Evolutionary conservation across 2,329 filamentous ascomycete genomes (phyloP).

Genomic region (Cyphellophora attinorum): DNA sequence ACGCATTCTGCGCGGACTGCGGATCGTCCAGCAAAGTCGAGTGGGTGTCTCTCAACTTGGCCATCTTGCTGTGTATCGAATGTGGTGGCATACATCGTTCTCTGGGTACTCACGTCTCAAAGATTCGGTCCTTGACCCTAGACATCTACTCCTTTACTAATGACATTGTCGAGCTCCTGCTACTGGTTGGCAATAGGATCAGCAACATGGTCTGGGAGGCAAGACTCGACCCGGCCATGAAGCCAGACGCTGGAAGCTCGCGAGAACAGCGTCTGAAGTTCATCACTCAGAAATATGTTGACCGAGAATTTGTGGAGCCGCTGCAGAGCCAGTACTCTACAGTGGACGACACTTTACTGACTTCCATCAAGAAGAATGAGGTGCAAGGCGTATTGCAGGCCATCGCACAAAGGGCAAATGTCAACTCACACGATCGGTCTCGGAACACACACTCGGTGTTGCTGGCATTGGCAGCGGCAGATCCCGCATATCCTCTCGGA

Average conservation of each 20-base stretch:
- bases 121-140: slow-evolving; percentile 86
- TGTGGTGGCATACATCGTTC: slow-evolving; percentile 96
- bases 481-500: slow-evolving; percentile 65
- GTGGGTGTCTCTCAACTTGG: slow-evolving; percentile 97
- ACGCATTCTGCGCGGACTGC: slow-evolving; percentile 90
- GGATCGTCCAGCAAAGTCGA: slow-evolving; percentile 86
- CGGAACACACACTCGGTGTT: slow-evolving; percentile 83
- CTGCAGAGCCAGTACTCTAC: slow-evolving; percentile 63
- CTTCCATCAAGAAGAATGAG: slow-evolving; percentile 92
- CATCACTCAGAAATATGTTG: slow-evolving; percentile 90
- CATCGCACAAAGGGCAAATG: slow-evolving; percentile 74
- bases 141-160: slow-evolving; percentile 94
- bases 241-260: slow-evolving; percentile 67
- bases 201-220: slow-evolving; percentile 98
- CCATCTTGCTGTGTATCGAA: slow-evolving; percentile 93
- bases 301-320: slow-evolving; percentile 69
- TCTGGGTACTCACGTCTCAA: slow-evolving; percentile 93
- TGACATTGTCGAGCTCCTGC: slow-evolving; percentile 88
- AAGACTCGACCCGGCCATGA: slow-evolving; percentile 61
- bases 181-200: slow-evolving; percentile 85
- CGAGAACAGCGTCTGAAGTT: slow-evolving; percentile 88
- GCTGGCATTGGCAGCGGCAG: slow-evolving; percentile 81
- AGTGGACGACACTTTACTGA: slow-evolving; percentile 78
- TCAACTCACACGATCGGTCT: slow-evolving; percentile 77
- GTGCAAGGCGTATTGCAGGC: slow-evolving; percentile 89